Base-by-base conservation (phyloP, 257 asterid species). In the Rhazya stricta region DNA sequence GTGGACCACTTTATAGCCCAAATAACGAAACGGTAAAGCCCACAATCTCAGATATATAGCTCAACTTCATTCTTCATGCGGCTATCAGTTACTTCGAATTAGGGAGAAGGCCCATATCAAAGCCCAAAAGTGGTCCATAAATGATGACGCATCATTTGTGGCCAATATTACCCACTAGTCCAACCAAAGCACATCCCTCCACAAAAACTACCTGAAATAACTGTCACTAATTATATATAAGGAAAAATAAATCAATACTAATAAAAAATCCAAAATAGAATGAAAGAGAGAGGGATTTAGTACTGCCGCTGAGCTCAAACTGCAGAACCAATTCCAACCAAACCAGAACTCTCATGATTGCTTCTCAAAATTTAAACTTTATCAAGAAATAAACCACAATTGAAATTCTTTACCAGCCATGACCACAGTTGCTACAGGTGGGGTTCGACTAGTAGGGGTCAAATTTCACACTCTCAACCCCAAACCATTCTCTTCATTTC, bases 171-270 rank as follows among this genome's bases (percentile, higher is more conserved):
- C 21, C 29, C 77, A 69, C 80, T 74, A 76, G 77, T 83, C 86
- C 79, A 69, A 72, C 51, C 21, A 53, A 76, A 63, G 15, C 70
- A 68, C 43, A 81, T 83, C 76, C 87, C 90, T 80, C 97, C 96
- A 90, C 97, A 87, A 76, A 89, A 82, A 91, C 74, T 77, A 88
- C 91, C 86, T 77, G 82, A 86, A 76, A 61, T 83, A 87, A 84
- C 90, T 56, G 86, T 68, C 88, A 76, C 16, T 21, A 18, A 7
- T 48, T 16, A 16, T 21, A 9, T 18, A 62, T 46, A 39, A 34
- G 29, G 27, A 41, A 29, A 45, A 72, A 53, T 2, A 30, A 43
- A 23, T 30, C 69, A 68, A 74, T 62, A 74, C 69, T 9, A 50
- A 12, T 48, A 1, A 10, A 51, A 53, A 41, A 60, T 25, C 15